A percentile compares a stretch with the other conserved stretches of the same genome.
Conservation (phyloP, 1,284 basidiomycete species). For the Melampsora larici-populina region DNA sequence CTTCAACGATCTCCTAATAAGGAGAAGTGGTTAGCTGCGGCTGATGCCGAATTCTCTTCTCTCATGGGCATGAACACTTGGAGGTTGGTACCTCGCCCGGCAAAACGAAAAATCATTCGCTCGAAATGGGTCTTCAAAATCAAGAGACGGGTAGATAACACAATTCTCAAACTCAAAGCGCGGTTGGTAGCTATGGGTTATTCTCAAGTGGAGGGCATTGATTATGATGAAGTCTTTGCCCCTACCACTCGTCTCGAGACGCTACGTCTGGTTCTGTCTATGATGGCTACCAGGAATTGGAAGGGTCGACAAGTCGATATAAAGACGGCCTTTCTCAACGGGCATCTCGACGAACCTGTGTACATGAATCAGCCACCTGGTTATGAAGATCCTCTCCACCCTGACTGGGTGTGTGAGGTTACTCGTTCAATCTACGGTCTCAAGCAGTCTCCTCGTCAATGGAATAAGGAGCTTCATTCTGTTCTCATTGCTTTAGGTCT, state of each 20-base stretch:
- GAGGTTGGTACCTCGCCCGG: background rate
- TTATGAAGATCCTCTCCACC: background rate
- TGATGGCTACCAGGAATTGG: background rate
- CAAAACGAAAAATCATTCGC: background rate
- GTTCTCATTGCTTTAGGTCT: background rate
- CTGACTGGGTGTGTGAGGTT: background rate
- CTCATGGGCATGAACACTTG: slow-evolving; percentile 4
- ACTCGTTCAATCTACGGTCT: background rate
- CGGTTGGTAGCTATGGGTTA: too few species aligned
- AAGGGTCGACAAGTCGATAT: too few species aligned
- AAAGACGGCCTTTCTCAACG: slow-evolving; percentile 12
- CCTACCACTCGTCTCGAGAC: background rate
- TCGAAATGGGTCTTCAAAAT: slow-evolving; percentile 23
- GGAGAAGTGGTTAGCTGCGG: background rate
- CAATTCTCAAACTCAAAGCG: slow-evolving; percentile 4
- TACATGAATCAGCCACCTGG: slow-evolving; percentile 11
- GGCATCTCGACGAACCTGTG: background rate
- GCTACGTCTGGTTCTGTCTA: background rate
- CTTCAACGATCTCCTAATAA: background rate
- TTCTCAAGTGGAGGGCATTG: background rate
- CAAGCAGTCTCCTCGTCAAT: slow-evolving; percentile 1
- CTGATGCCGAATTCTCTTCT: background rate
- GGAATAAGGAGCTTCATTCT: slow-evolving; percentile 14
- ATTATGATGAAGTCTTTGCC: slow-evolving; percentile 4
- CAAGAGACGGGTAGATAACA: background rate